These are phyloP conservation scores for Vishniacozyma victoriae DNA, from an alignment of 768 basidiomycete genomes.

Conservation along the genomic window DNA sequence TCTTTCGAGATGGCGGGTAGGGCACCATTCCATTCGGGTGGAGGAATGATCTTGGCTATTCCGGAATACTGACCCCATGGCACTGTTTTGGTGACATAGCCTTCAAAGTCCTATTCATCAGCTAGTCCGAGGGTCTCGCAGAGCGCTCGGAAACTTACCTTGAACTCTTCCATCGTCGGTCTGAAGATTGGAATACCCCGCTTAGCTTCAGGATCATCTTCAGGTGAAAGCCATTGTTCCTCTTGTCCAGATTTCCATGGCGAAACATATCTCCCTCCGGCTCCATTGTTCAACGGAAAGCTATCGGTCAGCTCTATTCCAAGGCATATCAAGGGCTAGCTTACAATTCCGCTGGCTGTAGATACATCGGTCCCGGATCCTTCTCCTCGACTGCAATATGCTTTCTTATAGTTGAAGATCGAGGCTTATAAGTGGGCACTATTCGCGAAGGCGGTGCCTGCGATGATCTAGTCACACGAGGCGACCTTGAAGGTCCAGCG, in stretches of 20 bases:
- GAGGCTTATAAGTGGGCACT: too few relatives aligned
- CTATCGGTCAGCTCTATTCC: conserved; percentile 12
- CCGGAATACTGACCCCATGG: conserved; percentile 86
- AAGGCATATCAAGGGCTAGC: conserved; percentile 1
- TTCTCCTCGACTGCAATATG: too few relatives aligned
- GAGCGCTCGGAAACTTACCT: conserved; percentile 42
- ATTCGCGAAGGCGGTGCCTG: too few relatives aligned
- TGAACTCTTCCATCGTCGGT: conserved; percentile 85
- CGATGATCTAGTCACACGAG: too few relatives aligned
- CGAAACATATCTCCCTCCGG: conserved; percentile 6
- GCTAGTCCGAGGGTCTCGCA: neutral
- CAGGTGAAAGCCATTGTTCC: conserved; percentile 32
- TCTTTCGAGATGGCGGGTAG: conserved; percentile 65
- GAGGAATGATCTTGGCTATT: conserved; percentile 93
- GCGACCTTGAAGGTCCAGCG: too few relatives aligned
- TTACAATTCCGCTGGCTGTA: conserved; percentile 34
- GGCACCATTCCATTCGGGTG: conserved; percentile 76
- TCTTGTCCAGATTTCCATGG: conserved; percentile 7
- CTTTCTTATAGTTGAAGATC: too few relatives aligned
- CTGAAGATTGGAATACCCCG: conserved; percentile 91
- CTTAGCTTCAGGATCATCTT: conserved; percentile 43
- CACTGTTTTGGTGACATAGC: conserved; percentile 76
- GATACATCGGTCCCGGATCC: too few relatives aligned
- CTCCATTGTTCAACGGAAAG: conserved; percentile 38
- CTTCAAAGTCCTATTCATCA: conserved; percentile 63